Evolutionary conservation across 2,329 filamentous ascomycete species (phyloP), one percentile per base, ranked within the genome.

Genomic region (Alternaria sp.): DNA sequence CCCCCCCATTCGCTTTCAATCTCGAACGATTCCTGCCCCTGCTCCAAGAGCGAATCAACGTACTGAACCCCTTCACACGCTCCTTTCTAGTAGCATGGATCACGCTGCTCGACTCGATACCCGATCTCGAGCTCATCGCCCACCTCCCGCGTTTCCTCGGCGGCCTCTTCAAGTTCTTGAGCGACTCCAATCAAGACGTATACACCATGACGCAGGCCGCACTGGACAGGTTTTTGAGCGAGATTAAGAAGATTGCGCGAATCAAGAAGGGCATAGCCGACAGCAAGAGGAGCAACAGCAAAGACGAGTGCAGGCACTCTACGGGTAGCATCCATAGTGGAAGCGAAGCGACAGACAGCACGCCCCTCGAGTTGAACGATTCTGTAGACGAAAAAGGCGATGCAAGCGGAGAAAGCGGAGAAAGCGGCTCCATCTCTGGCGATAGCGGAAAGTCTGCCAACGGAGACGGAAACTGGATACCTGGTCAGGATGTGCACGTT

Each of bases 61-160:
- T 97, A 28, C 86, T 96, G 60, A 97, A 96, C 71, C 93, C 96
- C 0, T 98, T 96, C 74, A 97, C 94, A 3, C 86, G 95, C 50
- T 96, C 92, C 13, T 99, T 99, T 70, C 84, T 99, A 13, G 95
- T 99, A 2, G 93, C 92, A 31, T 99, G 95, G 95, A 92, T 99
- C 58, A 96, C 90, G 4, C 80, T 99, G 14, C 84, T 99, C 21
- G 95, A 99, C 76, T 97, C 93, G 1, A 98, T 99, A 67, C 95
- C 95, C 0, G 96, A 99, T 73, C 83, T 99, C 40, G 96, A 99
- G 77, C 86, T 99, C 21, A 94, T 99, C 36, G 90, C 91, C 3
- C 96, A 93, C 75, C 81, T 99, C 24, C 96, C 95, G 1, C 92
- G 94, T 49, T 99, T 99, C 71, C 83, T 99, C 1, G 90, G 88